These are phyloP conservation scores for Ogataea kodamae DNA, from an alignment of 805 yeast species.

Conservation along the genomic window DNA sequence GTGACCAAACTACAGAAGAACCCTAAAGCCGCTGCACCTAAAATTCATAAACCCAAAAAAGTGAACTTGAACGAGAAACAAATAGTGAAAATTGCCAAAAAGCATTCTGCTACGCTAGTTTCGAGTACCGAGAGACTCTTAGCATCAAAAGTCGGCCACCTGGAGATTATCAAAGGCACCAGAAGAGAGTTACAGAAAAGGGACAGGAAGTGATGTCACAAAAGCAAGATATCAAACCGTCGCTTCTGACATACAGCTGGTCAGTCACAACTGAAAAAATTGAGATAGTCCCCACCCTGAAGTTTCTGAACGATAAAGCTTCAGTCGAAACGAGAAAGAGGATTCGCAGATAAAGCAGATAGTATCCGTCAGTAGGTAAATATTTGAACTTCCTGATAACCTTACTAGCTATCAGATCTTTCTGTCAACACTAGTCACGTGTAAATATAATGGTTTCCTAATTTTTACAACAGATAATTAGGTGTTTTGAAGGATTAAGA, in stretches of 20 bases:
- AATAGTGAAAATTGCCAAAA: conserved; percentile 54
- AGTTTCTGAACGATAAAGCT: conserved; percentile 14
- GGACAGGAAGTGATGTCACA: conserved; percentile 39
- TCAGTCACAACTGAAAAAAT: conserved; percentile 21
- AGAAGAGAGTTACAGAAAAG: conserved; percentile 78
- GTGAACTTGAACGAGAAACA: conserved; percentile 41
- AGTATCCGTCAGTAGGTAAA: background rate
- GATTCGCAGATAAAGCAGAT: conserved; percentile 18
- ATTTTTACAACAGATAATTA: conserved; percentile 13
- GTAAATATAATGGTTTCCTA: conserved; percentile 1
- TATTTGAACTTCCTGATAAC: too few species aligned
- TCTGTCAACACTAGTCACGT: conserved; percentile 1
- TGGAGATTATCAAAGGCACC: conserved; percentile 86
- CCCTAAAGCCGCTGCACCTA: conserved; percentile 72
- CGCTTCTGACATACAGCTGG: conserved; percentile 18
- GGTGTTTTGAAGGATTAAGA: conserved; percentile 4
- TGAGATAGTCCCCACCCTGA: conserved; percentile 18
- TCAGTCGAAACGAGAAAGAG: conserved; percentile 3
- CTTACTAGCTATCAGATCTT: too few species aligned
- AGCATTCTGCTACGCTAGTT: conserved; percentile 50
- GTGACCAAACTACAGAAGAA: conserved; percentile 64
- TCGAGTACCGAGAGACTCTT: conserved; percentile 78
- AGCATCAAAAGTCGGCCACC: conserved; percentile 88
- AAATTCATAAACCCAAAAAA: conserved; percentile 65
- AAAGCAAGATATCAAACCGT: background rate